These are phyloP conservation scores for Eucalyptus cloeziana DNA, from an alignment of 345 rosid genomes.

Conservation along the genomic window DNA sequence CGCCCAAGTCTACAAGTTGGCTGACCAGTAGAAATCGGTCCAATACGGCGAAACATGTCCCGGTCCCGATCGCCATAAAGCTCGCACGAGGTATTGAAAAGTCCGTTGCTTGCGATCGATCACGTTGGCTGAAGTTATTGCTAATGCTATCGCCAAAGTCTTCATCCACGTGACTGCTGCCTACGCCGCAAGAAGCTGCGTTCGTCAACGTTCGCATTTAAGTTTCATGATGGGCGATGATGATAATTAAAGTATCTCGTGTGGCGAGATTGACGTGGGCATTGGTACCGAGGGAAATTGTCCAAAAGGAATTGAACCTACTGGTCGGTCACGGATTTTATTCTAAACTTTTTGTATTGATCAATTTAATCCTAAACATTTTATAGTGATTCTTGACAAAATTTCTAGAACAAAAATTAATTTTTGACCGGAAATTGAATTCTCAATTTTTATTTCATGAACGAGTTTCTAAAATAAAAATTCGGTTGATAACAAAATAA, in stretches of 20 bases:
- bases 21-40: not conserved
- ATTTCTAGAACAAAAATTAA: too few relatives aligned
- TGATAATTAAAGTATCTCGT: not conserved
- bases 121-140: not conserved
- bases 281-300: not conserved
- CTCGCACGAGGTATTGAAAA: not conserved
- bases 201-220: not conserved
- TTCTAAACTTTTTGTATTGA: not conserved
- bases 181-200: not conserved
- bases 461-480: too few relatives aligned
- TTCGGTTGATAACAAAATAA: too few relatives aligned
- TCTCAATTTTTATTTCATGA: too few relatives aligned
- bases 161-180: not conserved
- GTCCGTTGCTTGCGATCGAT: not conserved
- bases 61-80: not conserved
- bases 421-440: too few relatives aligned
- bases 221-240: not conserved
- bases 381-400: not conserved
- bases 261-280: not conserved
- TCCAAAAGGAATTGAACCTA: not conserved
- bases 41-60: not conserved
- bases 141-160: not conserved
- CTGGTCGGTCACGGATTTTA: not conserved
- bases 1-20: not conserved
- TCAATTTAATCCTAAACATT: not conserved